Conservation (phyloP, 2,329 filamentous ascomycete species). For the Lasiodiplodia hormozganensis region DNA sequence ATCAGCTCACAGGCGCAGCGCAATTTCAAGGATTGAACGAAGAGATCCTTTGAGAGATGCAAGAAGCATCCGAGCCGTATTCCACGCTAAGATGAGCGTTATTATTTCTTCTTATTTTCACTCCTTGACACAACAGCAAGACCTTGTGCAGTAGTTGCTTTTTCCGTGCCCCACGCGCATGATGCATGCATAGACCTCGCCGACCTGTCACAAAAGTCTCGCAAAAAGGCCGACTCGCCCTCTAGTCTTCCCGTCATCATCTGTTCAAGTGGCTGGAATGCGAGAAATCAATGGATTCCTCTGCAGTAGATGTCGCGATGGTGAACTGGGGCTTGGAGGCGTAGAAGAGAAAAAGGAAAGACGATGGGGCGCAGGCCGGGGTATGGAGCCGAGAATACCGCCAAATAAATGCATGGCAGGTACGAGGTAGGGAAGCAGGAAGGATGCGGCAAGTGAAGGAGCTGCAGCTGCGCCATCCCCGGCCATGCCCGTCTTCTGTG, state of each 20-base stretch:
- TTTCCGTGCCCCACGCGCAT: constrained; percentile 3
- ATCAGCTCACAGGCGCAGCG: background rate
- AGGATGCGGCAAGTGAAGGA: background rate
- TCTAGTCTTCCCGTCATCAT: background rate
- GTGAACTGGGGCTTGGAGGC: background rate
- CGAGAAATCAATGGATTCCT: no score
- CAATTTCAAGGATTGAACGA: background rate
- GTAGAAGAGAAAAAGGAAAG: background rate
- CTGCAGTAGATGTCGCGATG: background rate
- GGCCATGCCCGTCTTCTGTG: background rate
- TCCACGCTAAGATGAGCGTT: background rate
- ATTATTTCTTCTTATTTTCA: background rate
- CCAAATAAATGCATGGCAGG: background rate
- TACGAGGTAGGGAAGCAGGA: background rate
- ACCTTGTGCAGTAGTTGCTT: constrained; percentile 2
- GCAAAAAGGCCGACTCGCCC: background rate
- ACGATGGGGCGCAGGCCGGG: background rate
- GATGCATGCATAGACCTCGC: constrained; percentile 5
- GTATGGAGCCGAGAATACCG: background rate
- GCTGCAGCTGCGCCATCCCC: background rate
- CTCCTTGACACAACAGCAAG: constrained; percentile 9
- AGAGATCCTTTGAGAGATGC: background rate
- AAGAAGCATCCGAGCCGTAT: background rate
- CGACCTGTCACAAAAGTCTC: constrained; percentile 3
- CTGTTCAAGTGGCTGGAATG: background rate